Base-by-base conservation (phyloP, 441 rosid species). In the Manihot esculenta region DNA sequence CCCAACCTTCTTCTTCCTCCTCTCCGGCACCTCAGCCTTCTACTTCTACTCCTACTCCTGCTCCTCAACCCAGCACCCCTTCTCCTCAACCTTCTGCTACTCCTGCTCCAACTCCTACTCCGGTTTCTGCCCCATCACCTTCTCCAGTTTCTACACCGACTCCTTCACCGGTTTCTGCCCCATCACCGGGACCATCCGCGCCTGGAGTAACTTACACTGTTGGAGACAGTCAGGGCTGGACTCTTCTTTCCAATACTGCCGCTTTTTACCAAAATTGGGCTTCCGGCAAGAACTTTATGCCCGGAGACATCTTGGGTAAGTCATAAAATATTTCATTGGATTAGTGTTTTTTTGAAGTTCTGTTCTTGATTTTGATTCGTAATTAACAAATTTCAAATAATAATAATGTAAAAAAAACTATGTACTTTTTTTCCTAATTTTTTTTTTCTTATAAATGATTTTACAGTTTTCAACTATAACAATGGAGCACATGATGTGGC, bases 401-500 rank as follows among this genome's bases (percentile, higher is more conserved):
- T 30, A 30, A 30, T 30, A 35, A 35, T 2, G 5, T 2, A 35
- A 4, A 35, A 0, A 4, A 2, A 7, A 35, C 3, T 20, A 15
- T 26, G n/a, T 12, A 3, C n/a, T 10, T 30, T 3, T 5, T 14
- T n/a, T 50, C 21, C 35, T 38, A 21, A 20, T 44, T 55, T 15
- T 45, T 10, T 49, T 6, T 6, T 42, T 9, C 17, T 1, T 57
- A 2, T 23, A 17, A 49, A 33, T 69, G 7, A 10, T 65, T 68
- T 62, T 66, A 70, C 78, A 84, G 88, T 80, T 21, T 85, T 85
- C 61, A 74, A 74, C 61, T 85, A 82, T 55, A 1, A 11, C 14
- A 79, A 70, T 24, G 80, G 77, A 35, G 54, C 78, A 30, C 89
- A 85, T 57, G 58, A 80, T 41, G 87, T 85, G 44, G 81, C 85